These are phyloP conservation scores for Botryotinia calthae DNA, from an alignment of 2,329 filamentous ascomycete genomes.

Conservation along the genomic window DNA sequence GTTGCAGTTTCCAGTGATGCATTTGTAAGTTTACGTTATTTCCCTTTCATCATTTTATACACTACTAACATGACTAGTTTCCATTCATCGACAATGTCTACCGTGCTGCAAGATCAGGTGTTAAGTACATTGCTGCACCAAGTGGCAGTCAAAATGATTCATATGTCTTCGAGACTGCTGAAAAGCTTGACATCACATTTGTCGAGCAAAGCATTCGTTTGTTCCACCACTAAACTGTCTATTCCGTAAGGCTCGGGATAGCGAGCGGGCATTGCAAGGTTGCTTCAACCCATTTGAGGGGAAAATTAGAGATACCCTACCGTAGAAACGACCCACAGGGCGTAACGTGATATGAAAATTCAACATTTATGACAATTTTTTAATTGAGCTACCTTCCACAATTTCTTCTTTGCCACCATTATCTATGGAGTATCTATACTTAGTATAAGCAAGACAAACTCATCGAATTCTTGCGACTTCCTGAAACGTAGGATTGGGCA, in stretches of 20 bases:
- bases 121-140: slow-evolving; percentile 93
- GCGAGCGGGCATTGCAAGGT: slow-evolving; percentile 25
- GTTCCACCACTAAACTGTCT: slow-evolving; percentile 76
- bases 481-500: background rate
- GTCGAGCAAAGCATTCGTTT: slow-evolving; percentile 91
- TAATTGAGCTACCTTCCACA: background rate
- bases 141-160: slow-evolving; percentile 84
- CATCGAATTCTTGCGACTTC: background rate
- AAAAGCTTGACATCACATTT: slow-evolving; percentile 89
- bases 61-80: slow-evolving; percentile 58
- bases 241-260: slow-evolving; percentile 2
- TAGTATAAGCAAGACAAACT: background rate
- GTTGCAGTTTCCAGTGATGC: slow-evolving; percentile 92
- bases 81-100: slow-evolving; percentile 98
- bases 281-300: slow-evolving; percentile 9
- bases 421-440: background rate
- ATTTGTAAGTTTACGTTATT: slow-evolving; percentile 63
- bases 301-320: slow-evolving; percentile 24
- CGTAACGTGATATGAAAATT: slow-evolving; percentile 17
- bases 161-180: slow-evolving; percentile 81
- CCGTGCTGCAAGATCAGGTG: slow-evolving; percentile 81
- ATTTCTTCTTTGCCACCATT: background rate
- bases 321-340: slow-evolving; percentile 12
- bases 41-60: background rate
- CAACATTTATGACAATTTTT: slow-evolving; percentile 12